phyloP scores from a whole-genome alignment of 2,329 filamentous ascomycete genomes.

The Aspergillus tanneri region DNA sequence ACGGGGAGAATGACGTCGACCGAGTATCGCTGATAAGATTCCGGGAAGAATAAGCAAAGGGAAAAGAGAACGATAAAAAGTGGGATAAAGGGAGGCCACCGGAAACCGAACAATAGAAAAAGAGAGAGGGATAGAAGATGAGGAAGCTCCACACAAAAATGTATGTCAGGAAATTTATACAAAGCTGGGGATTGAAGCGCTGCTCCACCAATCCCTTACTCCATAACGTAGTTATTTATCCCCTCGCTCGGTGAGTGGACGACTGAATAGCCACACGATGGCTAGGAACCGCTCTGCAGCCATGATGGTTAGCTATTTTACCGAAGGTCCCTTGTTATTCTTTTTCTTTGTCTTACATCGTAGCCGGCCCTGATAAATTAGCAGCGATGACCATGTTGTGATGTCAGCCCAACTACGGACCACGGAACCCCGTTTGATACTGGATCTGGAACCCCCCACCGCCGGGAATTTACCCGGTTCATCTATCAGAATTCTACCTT shows the following conservation, averaged over 20 bases:
- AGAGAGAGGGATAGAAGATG: background rate
- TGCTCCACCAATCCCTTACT: too few relatives aligned
- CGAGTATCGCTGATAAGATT: conserved; percentile 9
- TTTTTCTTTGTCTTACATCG: background rate
- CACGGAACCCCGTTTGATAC: too few relatives aligned
- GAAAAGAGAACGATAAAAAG: background rate
- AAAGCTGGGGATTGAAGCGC: background rate
- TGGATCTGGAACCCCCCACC: conserved; percentile 11
- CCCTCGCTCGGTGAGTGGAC: background rate
- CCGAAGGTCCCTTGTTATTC: background rate
- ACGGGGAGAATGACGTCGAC: conserved; percentile 3
- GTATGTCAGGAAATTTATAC: background rate
- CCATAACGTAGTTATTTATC: background rate
- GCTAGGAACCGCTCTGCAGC: too few relatives aligned
- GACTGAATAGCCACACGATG: too few relatives aligned
- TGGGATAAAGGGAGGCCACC: background rate
- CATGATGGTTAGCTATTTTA: background rate
- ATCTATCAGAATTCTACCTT: conserved; percentile 6
- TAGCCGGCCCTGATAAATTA: background rate
- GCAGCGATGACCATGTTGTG: background rate
- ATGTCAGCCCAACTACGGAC: too few relatives aligned
- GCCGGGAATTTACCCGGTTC: conserved; percentile 25
- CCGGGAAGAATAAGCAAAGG: background rate
- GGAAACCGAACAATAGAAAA: background rate
- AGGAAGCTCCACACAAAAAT: background rate